Conservation (phyloP, 176 grass and related monocot species). For the Neostapfia colusana region DNA sequence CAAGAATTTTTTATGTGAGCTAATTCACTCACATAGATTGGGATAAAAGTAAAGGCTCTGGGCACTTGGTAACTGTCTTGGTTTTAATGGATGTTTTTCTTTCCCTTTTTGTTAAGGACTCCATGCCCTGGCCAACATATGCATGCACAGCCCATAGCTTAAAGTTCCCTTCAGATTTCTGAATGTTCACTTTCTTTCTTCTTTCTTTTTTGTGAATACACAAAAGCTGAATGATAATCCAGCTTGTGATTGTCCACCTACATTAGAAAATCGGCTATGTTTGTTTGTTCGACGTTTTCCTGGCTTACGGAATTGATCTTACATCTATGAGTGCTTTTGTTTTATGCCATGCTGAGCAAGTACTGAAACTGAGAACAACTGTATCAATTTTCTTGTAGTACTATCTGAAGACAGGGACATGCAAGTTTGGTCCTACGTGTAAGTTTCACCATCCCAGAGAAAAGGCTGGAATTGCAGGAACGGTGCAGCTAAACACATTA, state of each 20-base stretch:
- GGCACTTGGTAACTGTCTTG: neutral
- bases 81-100: neutral
- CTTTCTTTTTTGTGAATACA: neutral
- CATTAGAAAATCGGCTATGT: neutral
- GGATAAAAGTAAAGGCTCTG: neutral
- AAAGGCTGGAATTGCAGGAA: slow-evolving; percentile 57
- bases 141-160: neutral
- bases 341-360: slow-evolving; percentile 2
- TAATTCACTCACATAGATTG: slow-evolving; percentile 5
- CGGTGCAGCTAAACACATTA: slow-evolving; percentile 65
- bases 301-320: slow-evolving; percentile 10
- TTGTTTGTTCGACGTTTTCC: slow-evolving; percentile 15
- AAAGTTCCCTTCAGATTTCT: slow-evolving; percentile 17
- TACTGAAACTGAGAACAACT: slow-evolving; percentile 34
- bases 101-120: neutral
- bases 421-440: slow-evolving; percentile 86
- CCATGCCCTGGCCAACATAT: slow-evolving; percentile 1
- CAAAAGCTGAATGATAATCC: neutral
- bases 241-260: too few relatives aligned
- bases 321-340: slow-evolving; percentile 18
- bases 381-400: slow-evolving; percentile 50
- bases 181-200: neutral
- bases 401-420: slow-evolving; percentile 77
- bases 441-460: slow-evolving; percentile 84
- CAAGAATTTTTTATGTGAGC: slow-evolving; percentile 16